Percentiles rank a stretch among this genome's conserved stretches.
phyloP scores from a whole-genome alignment of 2,329 filamentous ascomycete genomes.

The Pezicula carpinea region DNA sequence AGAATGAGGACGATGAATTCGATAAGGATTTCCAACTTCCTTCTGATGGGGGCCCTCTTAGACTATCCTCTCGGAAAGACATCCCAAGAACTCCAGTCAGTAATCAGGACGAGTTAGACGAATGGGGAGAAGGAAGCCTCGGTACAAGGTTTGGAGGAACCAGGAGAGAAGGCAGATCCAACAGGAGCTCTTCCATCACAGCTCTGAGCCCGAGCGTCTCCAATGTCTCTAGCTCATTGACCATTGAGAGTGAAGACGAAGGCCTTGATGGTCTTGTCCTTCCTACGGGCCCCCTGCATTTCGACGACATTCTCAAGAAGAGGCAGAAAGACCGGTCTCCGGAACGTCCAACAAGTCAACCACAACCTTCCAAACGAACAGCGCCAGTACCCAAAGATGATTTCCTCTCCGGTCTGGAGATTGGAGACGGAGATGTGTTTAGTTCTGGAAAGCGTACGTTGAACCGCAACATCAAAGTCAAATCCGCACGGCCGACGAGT shows the following conservation, averaged over 20 bases:
- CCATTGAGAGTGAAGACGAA: slow-evolving; percentile 89
- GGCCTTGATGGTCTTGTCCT: slow-evolving; percentile 84
- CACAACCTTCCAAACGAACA: slow-evolving; percentile 16
- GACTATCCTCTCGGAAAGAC: slow-evolving; percentile 55
- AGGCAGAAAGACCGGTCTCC: slow-evolving; percentile 59
- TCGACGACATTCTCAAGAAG: slow-evolving; percentile 72
- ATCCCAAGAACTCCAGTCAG: slow-evolving; percentile 58
- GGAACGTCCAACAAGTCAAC: slow-evolving; percentile 39
- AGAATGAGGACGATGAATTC: slow-evolving; percentile 57
- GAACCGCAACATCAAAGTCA: slow-evolving; percentile 89
- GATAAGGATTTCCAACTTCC: slow-evolving; percentile 71
- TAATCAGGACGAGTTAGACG: slow-evolving; percentile 72
- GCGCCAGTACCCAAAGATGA: slow-evolving; percentile 53
- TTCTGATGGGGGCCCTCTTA: slow-evolving; percentile 56
- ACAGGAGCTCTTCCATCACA: slow-evolving; percentile 81
- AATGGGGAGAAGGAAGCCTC: slow-evolving; percentile 91
- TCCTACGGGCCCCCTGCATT: slow-evolving; percentile 77
- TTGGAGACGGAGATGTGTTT: slow-evolving; percentile 79
- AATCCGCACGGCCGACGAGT: slow-evolving; percentile 63
- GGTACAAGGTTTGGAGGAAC: slow-evolving; percentile 89
- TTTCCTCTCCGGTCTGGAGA: slow-evolving; percentile 80
- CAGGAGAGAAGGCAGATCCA: slow-evolving; percentile 70
- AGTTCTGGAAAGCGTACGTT: slow-evolving; percentile 75
- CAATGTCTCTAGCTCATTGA: slow-evolving; percentile 86
- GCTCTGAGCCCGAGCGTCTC: slow-evolving; percentile 89